Evolutionary conservation across 106 monocot species (phyloP), one percentile per base, ranked within the genome.

Genomic region (Dioscorea dumetorum): DNA sequence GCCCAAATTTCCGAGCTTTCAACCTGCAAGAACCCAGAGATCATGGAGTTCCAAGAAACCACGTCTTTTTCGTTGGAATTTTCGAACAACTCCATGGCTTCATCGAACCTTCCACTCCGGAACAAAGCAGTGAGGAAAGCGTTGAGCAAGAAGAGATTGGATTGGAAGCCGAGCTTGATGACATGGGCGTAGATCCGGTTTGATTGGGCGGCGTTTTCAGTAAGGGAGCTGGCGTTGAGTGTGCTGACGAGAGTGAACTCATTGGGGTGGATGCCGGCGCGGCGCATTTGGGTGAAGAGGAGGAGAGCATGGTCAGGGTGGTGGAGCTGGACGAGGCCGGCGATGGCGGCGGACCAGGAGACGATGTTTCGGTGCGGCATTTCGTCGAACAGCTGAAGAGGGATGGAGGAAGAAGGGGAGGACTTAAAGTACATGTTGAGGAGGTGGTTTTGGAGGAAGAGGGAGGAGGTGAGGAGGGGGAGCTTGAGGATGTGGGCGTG

Each of bases 31-130:
- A 68, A 84, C 2, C 86, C 88, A 0, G 83, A 71, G 8, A 94
- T 63, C 93, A 94, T 82, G 14, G 86, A 66, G 74, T 94, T 94
- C 93, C 93, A 94, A 6, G 88, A 84, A 19, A 93, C 93, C 4
- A 80, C 74, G 50, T 91, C 84, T 72, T 63, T 81, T 33, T 57
- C 62, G 0, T 11, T 16, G 24, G 63, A 79, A 17, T 71, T 81
- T 53, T 80, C 81, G 50, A 94, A 94, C 63, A 94, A 49, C 56
- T 71, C 71, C 59, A 57, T 64, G 0, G 80, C 89, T 8, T 82
- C 89, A 0, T n/a, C 64, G 13, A 84, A 58, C 15, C 49, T 57
- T 50, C 70, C 70, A 18, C 61, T 77, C 20, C 88, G 65, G 23
- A 88, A 48, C 66, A 81, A 34, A 1, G 77, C 83, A 41, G 72